A percentile compares a stretch with the other conserved stretches of the same genome.
Evolutionary conservation across 257 asterid species (phyloP).

Genomic region (Solanum peruvianum): DNA sequence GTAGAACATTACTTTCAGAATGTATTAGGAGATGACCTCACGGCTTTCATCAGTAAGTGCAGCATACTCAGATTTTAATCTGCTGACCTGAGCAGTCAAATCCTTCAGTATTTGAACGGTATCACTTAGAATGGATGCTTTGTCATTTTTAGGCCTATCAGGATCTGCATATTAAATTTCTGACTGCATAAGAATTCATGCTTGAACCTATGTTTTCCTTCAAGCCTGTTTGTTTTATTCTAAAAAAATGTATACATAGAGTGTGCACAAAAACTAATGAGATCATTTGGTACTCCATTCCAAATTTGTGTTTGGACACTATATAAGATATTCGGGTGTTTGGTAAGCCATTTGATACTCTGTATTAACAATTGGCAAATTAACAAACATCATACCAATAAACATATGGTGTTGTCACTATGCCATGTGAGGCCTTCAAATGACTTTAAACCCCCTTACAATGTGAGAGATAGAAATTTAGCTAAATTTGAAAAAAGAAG

Average conservation of each 20-base stretch:
- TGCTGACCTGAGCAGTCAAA: slow-evolving; percentile 67
- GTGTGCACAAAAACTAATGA: background rate
- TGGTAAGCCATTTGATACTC: background rate
- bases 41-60: slow-evolving; percentile 83
- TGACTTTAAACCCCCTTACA: background rate
- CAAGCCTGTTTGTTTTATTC: background rate
- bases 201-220: background rate
- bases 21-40: slow-evolving; percentile 43
- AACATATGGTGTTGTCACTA: background rate
- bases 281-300: background rate
- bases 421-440: background rate
- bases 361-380: background rate
- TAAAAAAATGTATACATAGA: background rate
- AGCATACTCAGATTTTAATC: slow-evolving; percentile 68
- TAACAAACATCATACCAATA: background rate
- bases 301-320: background rate
- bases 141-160: slow-evolving; percentile 94
- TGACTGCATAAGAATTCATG: background rate
- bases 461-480: background rate
- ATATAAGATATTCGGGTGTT: background rate
- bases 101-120: slow-evolving; percentile 88
- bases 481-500: background rate
- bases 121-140: slow-evolving; percentile 91
- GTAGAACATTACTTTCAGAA: background rate
- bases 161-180: slow-evolving; percentile 62